Evolutionary conservation across 495 filamentous ascomycete species (phyloP), one percentile per base, ranked within the genome.

Genomic region (Alectoria sarmentosa): DNA sequence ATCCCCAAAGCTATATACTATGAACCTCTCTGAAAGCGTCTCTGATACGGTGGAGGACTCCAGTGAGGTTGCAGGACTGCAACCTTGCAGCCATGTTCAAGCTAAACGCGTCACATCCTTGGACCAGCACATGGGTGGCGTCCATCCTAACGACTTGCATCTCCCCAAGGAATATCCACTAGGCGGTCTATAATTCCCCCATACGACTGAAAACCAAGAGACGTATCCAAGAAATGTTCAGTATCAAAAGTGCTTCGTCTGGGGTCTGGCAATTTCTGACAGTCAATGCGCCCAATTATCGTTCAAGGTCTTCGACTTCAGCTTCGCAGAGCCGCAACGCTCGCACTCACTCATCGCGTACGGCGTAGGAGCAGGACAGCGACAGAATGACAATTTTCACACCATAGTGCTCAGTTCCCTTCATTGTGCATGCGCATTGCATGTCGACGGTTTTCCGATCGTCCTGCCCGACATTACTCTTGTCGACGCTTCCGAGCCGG

Each of bases 101-200:
- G 62, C 57, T 6, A 67, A 54, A 58, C 66, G 62, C 19, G 21
- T 67, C 44, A 32, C 23, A 4, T 65, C 58, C 37, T 56, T 67
- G 19, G 52, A 44, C 28, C n/a, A 41, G 34, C 19, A 36, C 34
- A 44, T 65, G 28, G 62, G 66, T 13, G 62, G 66, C 19, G 17
- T 48, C 37, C 62, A 65, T 39, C 32, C 61, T 26, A 41, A 41
- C 48, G 13, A 26, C 60, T 15, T 11, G 17, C 36, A 41, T 5
- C 10, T 15, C 23, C 58, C 28, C 30, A 41, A 46, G 58, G 34
- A 13, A 60, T 46, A 11, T n/a, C 26, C 58, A 30, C 4, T 60
- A 11, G 58, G 58, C 4, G 23, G 58, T 28, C 58, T 46, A 10
- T 39, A 60, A n/a, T 34, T 60, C 4, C 58, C 38, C 13, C 38